Evolutionary conservation across 345 rosid genomes (phyloP).

Genomic region (Eucalyptus curtisii): DNA sequence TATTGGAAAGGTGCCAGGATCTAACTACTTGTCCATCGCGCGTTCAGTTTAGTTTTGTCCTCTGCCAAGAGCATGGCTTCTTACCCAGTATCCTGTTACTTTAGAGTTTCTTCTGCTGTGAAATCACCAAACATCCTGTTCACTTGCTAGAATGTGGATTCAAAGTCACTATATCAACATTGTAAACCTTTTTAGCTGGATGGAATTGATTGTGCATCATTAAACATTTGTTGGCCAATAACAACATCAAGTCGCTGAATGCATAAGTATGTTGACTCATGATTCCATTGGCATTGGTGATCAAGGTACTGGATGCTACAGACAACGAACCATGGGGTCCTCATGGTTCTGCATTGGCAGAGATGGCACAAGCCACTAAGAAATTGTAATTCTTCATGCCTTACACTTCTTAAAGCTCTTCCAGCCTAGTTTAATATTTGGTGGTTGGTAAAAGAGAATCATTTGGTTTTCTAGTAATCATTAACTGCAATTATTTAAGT

Average conservation of each 20-base stretch:
- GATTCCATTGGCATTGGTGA: not conserved
- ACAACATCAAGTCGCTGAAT: not conserved
- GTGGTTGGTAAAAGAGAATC: not conserved
- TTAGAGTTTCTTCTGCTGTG: not conserved
- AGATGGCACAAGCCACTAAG: constrained; percentile 83
- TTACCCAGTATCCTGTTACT: not conserved
- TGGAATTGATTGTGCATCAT: not conserved
- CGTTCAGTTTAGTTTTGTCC: not conserved
- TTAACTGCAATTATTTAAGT: not conserved
- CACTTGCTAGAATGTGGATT: not conserved
- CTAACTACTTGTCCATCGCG: not conserved
- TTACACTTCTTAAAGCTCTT: not conserved
- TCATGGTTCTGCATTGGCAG: constrained; percentile 88
- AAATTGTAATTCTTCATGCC: constrained; percentile 50
- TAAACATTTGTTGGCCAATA: not conserved
- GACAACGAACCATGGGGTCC: constrained; percentile 99
- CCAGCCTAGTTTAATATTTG: not conserved
- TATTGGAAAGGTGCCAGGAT: not conserved
- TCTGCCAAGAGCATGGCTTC: not conserved
- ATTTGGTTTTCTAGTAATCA: not conserved
- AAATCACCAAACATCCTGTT: not conserved
- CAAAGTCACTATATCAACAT: not conserved
- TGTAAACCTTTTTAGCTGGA: not conserved
- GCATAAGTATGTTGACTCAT: not conserved
- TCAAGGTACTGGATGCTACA: constrained; percentile 93